Evolutionary conservation across 805 yeast species (phyloP), one percentile per base, ranked within the genome.

Genomic region (Saturnispora galanensis): DNA sequence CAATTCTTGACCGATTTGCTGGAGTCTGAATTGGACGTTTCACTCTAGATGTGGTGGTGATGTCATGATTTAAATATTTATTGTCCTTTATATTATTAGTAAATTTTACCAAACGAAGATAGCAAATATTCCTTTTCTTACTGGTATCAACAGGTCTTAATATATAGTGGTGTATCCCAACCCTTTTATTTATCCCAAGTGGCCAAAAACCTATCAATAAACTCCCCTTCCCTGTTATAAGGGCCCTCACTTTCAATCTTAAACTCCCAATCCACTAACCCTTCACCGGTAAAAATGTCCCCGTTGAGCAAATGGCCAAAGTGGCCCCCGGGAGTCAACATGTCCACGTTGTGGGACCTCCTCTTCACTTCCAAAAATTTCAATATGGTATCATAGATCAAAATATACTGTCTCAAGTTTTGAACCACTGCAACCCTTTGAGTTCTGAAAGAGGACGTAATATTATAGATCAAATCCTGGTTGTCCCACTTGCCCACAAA

Each of bases 1-100:
- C 90, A 88, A 67, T 81, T 88, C 57, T 70, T 90, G 60, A 71
- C 86, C 48, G 77, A 74, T 47, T 64, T 83, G 52, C 69, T 84
- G 50, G 86, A 81, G 49, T 64, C 80, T 42, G 93, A 83, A 63
- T 60, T 81, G 45, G 75, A 74, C 55, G 68, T 71, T 16, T 31
- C 42, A 3, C n/a, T 32, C 29, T 43, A 38, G 29, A 10, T 28
- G 17, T 13, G 17, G 5, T 21, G 8, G 26, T 21, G 7, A 21
- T 5, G 26, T 21, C 26, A 21, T 21, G 26, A 21, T 21, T 21
- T 21, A 21, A 21, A 21, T 38, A 29, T 38, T 29, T 38, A 29
- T 38, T 38, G 26, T 21, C 31, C 12, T 16, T 13, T 37, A 35
- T 35, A 35, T 13, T 26, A 35, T 18, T 11, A 37, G 18, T 16